These are phyloP conservation scores for Alternaria ventricosa DNA, from an alignment of 2,329 filamentous ascomycete species.

Conservation along the genomic window DNA sequence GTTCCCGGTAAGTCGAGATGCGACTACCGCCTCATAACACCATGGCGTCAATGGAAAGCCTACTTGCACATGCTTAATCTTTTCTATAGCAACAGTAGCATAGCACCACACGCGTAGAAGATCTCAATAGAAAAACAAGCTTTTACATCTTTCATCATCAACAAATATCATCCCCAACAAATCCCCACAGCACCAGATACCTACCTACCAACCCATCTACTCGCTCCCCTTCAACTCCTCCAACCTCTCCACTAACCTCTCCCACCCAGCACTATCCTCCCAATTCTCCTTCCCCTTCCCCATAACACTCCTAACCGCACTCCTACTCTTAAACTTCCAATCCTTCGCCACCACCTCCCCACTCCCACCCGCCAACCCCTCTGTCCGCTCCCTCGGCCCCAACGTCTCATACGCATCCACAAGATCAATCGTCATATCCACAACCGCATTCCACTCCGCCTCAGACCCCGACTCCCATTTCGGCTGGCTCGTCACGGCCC, in stretches of 20 bases:
- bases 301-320: slow-evolving; percentile 81
- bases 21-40: neutral
- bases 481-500: slow-evolving; percentile 67
- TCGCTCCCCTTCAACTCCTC: slow-evolving; percentile 51
- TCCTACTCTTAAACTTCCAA: slow-evolving; percentile 90
- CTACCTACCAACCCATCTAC: slow-evolving; percentile 1
- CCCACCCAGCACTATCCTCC: slow-evolving; percentile 78
- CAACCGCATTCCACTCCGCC: slow-evolving; percentile 73
- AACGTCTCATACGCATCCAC: slow-evolving; percentile 85
- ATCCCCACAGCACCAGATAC: neutral
- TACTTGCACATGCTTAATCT: neutral
- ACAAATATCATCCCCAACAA: neutral
- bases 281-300: slow-evolving; percentile 81
- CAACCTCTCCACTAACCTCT: slow-evolving; percentile 59
- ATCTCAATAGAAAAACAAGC: neutral
- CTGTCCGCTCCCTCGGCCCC: slow-evolving; percentile 56
- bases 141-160: neutral
- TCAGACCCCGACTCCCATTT: slow-evolving; percentile 64
- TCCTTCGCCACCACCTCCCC: slow-evolving; percentile 72
- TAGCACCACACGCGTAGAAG: neutral
- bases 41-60: neutral
- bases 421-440: slow-evolving; percentile 79
- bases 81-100: neutral
- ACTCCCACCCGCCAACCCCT: slow-evolving; percentile 57
- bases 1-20: neutral